Percentiles rank a stretch among this genome's conserved stretches.
These are phyloP conservation scores for Pythium sp. DNA, from an alignment of 352 stramenopile species.

Conservation along the genomic window DNA sequence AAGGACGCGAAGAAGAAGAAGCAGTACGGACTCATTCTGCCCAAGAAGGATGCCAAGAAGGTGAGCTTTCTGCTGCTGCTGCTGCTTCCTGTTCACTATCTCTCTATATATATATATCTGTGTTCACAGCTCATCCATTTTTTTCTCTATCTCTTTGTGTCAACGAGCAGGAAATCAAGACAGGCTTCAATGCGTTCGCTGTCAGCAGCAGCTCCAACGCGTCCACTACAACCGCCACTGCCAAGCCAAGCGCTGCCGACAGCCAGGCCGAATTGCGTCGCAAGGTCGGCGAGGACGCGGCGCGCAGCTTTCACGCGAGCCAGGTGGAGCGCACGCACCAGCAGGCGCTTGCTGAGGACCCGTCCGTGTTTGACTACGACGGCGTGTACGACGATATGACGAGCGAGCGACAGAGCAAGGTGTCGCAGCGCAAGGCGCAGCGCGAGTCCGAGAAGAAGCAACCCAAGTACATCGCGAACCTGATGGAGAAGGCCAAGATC, in stretches of 20 bases:
- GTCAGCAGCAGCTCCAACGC: background rate
- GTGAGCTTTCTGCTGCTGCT: background rate
- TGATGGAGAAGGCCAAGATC: constrained; percentile 89
- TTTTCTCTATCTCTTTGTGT: background rate
- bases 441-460: constrained; percentile 64
- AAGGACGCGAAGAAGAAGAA: constrained; percentile 27
- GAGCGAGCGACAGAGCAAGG: constrained; percentile 33
- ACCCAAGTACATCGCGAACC: constrained; percentile 87
- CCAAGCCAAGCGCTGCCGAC: background rate
- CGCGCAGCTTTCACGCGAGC: constrained; percentile 46
- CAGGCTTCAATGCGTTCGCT: constrained; percentile 18
- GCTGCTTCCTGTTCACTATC: background rate
- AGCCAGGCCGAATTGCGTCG: constrained; percentile 20
- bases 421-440: constrained; percentile 38
- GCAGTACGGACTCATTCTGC: constrained; percentile 25
- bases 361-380: constrained; percentile 90
- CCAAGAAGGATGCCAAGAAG: constrained; percentile 17
- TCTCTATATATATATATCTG: background rate
- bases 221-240: background rate
- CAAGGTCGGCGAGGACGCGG: constrained; percentile 43
- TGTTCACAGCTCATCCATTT: background rate
- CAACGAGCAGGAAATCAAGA: constrained; percentile 5
- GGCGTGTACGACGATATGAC: constrained; percentile 88
- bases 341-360: constrained; percentile 68
- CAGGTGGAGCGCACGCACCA: constrained; percentile 50